Conservation (phyloP, 2,329 filamentous ascomycete genomes). For the Aplosporella prunicola region DNA sequence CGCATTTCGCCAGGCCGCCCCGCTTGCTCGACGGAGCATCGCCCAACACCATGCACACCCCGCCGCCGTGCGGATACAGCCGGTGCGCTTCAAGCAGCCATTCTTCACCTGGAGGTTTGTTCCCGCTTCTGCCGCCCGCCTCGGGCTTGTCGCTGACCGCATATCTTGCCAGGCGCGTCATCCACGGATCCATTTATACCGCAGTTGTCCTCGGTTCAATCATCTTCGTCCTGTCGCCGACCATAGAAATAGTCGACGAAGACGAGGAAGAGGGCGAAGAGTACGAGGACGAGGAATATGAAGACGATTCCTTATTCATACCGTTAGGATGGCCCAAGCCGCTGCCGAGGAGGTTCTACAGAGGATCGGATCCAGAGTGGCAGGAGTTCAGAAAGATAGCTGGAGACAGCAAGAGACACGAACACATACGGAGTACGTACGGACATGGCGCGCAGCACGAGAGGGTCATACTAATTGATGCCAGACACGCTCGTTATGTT, state of each 20-base stretch:
- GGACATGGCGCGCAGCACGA: not conserved
- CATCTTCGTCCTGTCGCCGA: constrained; percentile 15
- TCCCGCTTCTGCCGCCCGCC: constrained; percentile 1
- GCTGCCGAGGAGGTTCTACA: constrained; percentile 35
- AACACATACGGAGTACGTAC: constrained; percentile 11
- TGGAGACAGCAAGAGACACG: constrained; percentile 31
- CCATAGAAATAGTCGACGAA: constrained; percentile 13
- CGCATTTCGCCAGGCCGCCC: constrained; percentile 14
- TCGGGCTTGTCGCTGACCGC: constrained; percentile 15
- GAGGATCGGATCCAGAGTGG: constrained; percentile 45
- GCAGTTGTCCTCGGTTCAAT: constrained; percentile 13
- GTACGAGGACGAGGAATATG: constrained; percentile 18
- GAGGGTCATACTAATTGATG: constrained; percentile 9
- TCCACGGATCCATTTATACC: constrained; percentile 13
- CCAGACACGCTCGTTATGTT: constrained; percentile 28
- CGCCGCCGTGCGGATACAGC: constrained; percentile 24
- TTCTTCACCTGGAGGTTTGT: constrained; percentile 27
- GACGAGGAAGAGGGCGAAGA: constrained; percentile 22
- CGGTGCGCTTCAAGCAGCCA: constrained; percentile 32
- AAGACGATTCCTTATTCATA: constrained; percentile 33
- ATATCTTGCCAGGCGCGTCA: constrained; percentile 13
- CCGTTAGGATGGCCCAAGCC: constrained; percentile 39
- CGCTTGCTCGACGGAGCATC: constrained; percentile 17
- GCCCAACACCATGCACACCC: constrained; percentile 11
- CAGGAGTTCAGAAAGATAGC: constrained; percentile 40